Conservation (phyloP, 352 stramenopile genomes). For the Albugo candida region DNA sequence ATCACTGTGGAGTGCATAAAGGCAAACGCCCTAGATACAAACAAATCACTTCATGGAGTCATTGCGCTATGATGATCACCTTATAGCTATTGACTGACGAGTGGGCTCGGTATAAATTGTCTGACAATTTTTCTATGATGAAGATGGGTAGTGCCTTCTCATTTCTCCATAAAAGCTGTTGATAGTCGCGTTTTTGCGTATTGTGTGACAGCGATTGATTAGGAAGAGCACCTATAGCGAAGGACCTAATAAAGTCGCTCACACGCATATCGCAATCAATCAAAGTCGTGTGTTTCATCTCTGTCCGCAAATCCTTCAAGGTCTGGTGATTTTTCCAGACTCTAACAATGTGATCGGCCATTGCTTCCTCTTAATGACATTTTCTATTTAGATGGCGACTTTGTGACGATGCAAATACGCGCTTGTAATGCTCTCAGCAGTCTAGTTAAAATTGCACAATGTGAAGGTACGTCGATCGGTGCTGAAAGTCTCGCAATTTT, state of each 20-base stretch:
- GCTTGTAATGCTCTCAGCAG: conserved; percentile 69
- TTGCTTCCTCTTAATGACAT: conserved; percentile 2
- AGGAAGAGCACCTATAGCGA: conserved; percentile 24
- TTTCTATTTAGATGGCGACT: conserved; percentile 24
- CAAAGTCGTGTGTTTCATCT: conserved; percentile 3
- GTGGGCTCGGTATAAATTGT: too few species aligned
- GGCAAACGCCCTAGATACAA: too few species aligned
- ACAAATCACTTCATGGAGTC: too few species aligned
- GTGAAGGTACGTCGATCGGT: conserved; percentile 13
- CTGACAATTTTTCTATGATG: too few species aligned
- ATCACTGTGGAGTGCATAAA: too few species aligned
- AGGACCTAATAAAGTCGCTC: conserved; percentile 13
- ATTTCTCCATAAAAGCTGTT: background rate
- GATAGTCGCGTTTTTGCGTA: too few species aligned
- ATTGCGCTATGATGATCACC: too few species aligned
- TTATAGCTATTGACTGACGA: too few species aligned
- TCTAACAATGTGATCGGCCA: conserved; percentile 23
- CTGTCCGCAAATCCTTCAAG: conserved; percentile 45
- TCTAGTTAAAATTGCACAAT: conserved; percentile 37
- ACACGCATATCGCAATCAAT: conserved; percentile 25
- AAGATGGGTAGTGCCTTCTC: conserved; percentile 28
- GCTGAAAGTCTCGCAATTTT: background rate
- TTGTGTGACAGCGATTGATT: too few species aligned
- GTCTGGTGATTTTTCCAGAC: conserved; percentile 45
- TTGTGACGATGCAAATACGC: conserved; percentile 64